These are phyloP conservation scores for Candida cerambycidarum DNA, from an alignment of 805 yeast species.

Conservation along the genomic window DNA sequence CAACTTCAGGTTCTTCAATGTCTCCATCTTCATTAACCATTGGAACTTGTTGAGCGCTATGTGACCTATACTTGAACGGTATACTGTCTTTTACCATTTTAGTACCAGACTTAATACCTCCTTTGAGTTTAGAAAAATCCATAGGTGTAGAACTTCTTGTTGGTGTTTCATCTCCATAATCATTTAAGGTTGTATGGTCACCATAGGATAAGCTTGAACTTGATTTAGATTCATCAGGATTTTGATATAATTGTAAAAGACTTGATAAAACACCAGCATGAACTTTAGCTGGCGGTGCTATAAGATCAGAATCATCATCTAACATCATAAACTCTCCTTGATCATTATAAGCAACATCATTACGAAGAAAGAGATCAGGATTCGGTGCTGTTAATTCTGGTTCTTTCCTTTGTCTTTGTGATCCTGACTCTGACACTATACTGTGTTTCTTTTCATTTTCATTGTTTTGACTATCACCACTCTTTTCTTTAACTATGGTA, in stretches of 20 bases:
- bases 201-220: conserved; percentile 14
- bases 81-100: conserved; percentile 20
- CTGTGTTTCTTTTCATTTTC: not conserved
- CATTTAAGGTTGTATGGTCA: conserved; percentile 12
- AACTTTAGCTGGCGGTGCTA: conserved; percentile 52
- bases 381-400: conserved; percentile 37
- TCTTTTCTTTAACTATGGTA: conserved; percentile 8
- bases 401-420: not conserved
- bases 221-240: conserved; percentile 24
- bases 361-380: conserved; percentile 42
- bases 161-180: conserved; percentile 12
- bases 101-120: conserved; percentile 30
- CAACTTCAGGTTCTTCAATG: conserved; percentile 12
- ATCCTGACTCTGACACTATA: not conserved
- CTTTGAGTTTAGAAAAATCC: conserved; percentile 29
- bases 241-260: conserved; percentile 66
- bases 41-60: conserved; percentile 6
- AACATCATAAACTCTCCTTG: conserved; percentile 34
- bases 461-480: conserved; percentile 5
- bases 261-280: conserved; percentile 87
- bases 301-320: conserved; percentile 32
- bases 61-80: conserved; percentile 12
- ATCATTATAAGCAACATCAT: conserved; percentile 19
- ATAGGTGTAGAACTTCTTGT: conserved; percentile 13
- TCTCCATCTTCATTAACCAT: conserved; percentile 14